phyloP scores from a whole-genome alignment of 2,329 filamentous ascomycete genomes.

The Bipolaris gigantea region DNA sequence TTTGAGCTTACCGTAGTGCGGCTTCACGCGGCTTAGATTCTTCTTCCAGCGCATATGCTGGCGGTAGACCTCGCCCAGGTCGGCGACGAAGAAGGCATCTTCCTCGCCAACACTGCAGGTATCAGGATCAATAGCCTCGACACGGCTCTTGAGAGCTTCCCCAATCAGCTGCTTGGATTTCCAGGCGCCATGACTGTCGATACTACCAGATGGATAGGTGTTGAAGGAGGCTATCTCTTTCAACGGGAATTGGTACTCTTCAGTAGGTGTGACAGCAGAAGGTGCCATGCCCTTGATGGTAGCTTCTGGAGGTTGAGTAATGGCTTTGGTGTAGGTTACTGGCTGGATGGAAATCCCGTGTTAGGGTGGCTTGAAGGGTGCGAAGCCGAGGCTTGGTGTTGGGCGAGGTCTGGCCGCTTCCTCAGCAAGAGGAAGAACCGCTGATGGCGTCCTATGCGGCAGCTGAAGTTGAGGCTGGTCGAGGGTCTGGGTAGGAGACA shows the following conservation, averaged over 20 bases:
- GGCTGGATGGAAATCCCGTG: conserved; percentile 47
- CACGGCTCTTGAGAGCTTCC: conserved; percentile 81
- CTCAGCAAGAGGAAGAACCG: conserved; percentile 99
- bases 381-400: conserved; percentile 81
- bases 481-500: conserved; percentile 51
- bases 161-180: conserved; percentile 79
- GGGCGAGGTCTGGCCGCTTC: conserved; percentile 96
- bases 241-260: conserved; percentile 48
- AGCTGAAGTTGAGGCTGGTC: conserved; percentile 75
- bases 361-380: conserved; percentile 96
- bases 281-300: conserved; percentile 68
- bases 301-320: conserved; percentile 27
- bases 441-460: conserved; percentile 99
- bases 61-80: conserved; percentile 97
- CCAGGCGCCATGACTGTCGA: conserved; percentile 54
- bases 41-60: conserved; percentile 98
- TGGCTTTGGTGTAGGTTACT: conserved; percentile 11
- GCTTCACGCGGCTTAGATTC: conserved; percentile 88
- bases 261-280: conserved; percentile 60
- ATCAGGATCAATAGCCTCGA: conserved; percentile 82
- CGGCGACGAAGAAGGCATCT: conserved; percentile 97
- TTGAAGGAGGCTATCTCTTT: conserved; percentile 37
- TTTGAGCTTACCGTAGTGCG: conserved; percentile 78
- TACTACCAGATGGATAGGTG: conserved; percentile 36
- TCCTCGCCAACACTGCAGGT: conserved; percentile 89